phyloP scores from a whole-genome alignment of 352 stramenopile species.

The Pythium rishiriense region DNA sequence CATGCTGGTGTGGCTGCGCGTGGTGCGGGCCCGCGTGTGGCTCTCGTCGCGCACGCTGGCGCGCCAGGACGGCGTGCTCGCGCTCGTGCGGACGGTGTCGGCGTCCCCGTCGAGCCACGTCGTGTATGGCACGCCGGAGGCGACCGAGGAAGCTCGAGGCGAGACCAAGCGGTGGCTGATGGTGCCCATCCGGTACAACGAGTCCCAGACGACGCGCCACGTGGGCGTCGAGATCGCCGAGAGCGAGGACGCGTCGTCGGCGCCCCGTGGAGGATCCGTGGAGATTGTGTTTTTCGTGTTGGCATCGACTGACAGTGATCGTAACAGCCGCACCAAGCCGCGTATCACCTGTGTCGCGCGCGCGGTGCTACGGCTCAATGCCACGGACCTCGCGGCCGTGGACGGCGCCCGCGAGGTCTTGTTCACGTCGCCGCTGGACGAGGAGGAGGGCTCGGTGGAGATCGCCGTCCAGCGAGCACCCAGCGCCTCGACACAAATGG shows the following conservation, averaged over 20 bases:
- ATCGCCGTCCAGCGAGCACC: conserved; percentile 33
- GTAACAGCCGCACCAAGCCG: conserved; percentile 5
- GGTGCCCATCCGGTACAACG: conserved; percentile 4
- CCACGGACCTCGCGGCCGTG: conserved; percentile 42
- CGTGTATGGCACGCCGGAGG: neutral
- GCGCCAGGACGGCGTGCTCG: conserved; percentile 41
- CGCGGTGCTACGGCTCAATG: conserved; percentile 33
- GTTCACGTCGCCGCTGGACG: conserved; percentile 40
- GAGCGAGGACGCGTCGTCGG: neutral
- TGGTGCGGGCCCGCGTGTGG: conserved; percentile 44
- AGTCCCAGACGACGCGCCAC: neutral
- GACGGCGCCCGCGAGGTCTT: conserved; percentile 43
- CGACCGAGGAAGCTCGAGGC: neutral
- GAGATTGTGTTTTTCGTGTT: conserved; percentile 43
- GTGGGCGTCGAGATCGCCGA: neutral
- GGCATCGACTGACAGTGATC: conserved; percentile 12
- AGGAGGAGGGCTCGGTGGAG: conserved; percentile 37
- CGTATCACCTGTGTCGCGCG: conserved; percentile 38
- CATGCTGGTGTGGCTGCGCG: conserved; percentile 39
- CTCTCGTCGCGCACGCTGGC: conserved; percentile 30
- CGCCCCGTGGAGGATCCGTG: neutral
- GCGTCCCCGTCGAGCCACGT: neutral
- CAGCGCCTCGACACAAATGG: neutral
- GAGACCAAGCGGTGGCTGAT: conserved; percentile 4
- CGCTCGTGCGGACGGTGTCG: conserved; percentile 35